phyloP scores from a whole-genome alignment of 305 asterid genomes.

The Ajuga reptans region DNA sequence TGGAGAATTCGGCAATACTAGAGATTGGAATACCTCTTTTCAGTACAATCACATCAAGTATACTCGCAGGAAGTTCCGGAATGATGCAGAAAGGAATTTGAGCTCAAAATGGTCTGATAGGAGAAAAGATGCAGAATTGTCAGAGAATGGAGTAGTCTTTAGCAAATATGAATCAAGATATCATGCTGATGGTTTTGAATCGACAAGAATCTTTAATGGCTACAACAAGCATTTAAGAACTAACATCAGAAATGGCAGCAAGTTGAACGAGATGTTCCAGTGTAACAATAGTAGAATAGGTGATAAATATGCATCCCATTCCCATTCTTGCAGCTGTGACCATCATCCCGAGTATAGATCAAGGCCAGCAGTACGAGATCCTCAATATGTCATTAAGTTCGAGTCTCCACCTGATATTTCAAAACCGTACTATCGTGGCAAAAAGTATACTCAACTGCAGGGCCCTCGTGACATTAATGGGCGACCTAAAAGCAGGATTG shows the following conservation, averaged over 20 bases:
- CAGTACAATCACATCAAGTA: constrained; percentile 39
- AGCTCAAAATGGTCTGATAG: constrained; percentile 54
- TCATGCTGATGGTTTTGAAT: constrained; percentile 48
- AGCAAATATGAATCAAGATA: constrained; percentile 47
- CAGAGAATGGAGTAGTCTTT: constrained; percentile 39
- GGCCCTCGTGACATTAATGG: constrained; percentile 40
- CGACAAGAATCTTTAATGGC: constrained; percentile 41
- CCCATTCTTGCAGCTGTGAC: constrained; percentile 60
- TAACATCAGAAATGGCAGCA: constrained; percentile 48
- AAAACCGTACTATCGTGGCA: constrained; percentile 52
- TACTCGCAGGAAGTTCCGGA: constrained; percentile 56
- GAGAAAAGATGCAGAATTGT: constrained; percentile 34
- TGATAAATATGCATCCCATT: constrained; percentile 43
- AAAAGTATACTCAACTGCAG: constrained; percentile 45
- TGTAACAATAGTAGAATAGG: constrained; percentile 42
- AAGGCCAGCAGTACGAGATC: constrained; percentile 45
- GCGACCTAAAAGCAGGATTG: constrained; percentile 49
- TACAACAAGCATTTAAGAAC: constrained; percentile 42
- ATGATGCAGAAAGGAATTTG: constrained; percentile 46
- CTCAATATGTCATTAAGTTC: constrained; percentile 38
- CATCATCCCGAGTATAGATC: constrained; percentile 51
- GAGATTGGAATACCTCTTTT: constrained; percentile 40
- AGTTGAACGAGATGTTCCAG: constrained; percentile 42
- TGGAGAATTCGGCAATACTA: constrained; percentile 33
- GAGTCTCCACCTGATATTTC: constrained; percentile 48